Evolutionary conservation across 768 basidiomycete species (phyloP).

Genomic region (Lactifluus pinguis): DNA sequence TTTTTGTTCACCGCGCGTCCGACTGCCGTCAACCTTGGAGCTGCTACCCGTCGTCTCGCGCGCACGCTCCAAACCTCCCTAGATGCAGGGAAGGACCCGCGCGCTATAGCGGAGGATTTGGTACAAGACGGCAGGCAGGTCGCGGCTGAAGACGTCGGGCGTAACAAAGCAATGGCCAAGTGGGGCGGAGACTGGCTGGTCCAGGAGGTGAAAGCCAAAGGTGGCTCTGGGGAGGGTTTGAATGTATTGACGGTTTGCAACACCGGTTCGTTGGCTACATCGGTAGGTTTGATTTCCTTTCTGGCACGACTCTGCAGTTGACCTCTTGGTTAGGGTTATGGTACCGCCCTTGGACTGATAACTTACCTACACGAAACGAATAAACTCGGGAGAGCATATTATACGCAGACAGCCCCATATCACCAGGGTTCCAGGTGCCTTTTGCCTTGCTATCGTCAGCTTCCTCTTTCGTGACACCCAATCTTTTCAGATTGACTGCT

Average conservation of each 20-base stretch:
- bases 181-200: conserved; percentile 83
- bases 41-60: conserved; percentile 67
- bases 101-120: conserved; percentile 43
- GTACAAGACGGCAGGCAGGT: conserved; percentile 64
- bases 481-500: conserved; percentile 62
- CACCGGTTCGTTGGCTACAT: conserved; percentile 93
- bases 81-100: conserved; percentile 34
- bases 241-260: conserved; percentile 94
- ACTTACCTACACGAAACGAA: conserved; percentile 77
- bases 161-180: conserved; percentile 80
- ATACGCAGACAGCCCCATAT: conserved; percentile 90
- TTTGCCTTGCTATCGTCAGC: not conserved
- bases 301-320: not conserved
- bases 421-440: conserved; percentile 79
- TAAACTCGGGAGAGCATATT: conserved; percentile 77
- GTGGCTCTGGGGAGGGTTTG: conserved; percentile 39
- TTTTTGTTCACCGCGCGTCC: conserved; percentile 84
- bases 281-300: conserved; percentile 39
- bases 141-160: conserved; percentile 79
- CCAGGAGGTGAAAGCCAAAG: conserved; percentile 35
- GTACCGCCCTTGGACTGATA: conserved; percentile 90
- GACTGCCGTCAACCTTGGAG: conserved; percentile 91
- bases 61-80: conserved; percentile 34
- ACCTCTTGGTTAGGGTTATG: conserved; percentile 64
- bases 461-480: not conserved